Evolutionary conservation across 768 basidiomycete species (phyloP), one percentile per base, ranked within the genome.

Genomic region (Podaxis sp.): DNA sequence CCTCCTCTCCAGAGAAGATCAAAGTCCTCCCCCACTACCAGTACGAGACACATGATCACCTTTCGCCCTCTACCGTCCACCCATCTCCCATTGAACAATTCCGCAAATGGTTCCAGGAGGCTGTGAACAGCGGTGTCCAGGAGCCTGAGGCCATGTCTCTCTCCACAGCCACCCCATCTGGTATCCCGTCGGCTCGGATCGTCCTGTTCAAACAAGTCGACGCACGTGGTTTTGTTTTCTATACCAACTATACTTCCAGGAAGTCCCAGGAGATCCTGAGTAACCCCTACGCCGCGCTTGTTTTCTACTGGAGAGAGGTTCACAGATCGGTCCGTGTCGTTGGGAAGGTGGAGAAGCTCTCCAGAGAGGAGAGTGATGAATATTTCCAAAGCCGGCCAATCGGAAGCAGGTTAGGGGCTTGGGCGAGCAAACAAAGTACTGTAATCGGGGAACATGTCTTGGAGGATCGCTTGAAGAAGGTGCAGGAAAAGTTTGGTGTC

Each of bases 151-250:
- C 91, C 7, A 91, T 97, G 87, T 80, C 87, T 3, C 75, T 95
- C 57, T 88, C 90, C 55, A 94, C 93, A 56, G 84, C 85, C 9
- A 86, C 90, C 1, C 71, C 82, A 15, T 66, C 75, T 1, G 94
- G 91, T 38, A 83, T 95, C 65, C 96, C 96, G 25, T 94, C 93
- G 40, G 86, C 90, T 11, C 87, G 96, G 66, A 84, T 93, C 74
- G 95, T 98, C 59, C 87, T 98, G 63, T 86, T 98, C 70, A 97
- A 96, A 75, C 85, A 94, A 71, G 85, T 93, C 68, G 97, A 98
- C 78, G 70, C 81, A 33, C 85, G 80, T 59, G 97, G 97, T 55
- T 98, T 98, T 78, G 85, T 96, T 61, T 97, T 98, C 78, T 99
- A 85, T 82, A 98, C 96, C 36, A 99, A 99, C 76, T 98, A 98